Evolutionary conservation across 176 grass and related monocot species (phyloP).

Genomic region (Ensete glaucum): DNA sequence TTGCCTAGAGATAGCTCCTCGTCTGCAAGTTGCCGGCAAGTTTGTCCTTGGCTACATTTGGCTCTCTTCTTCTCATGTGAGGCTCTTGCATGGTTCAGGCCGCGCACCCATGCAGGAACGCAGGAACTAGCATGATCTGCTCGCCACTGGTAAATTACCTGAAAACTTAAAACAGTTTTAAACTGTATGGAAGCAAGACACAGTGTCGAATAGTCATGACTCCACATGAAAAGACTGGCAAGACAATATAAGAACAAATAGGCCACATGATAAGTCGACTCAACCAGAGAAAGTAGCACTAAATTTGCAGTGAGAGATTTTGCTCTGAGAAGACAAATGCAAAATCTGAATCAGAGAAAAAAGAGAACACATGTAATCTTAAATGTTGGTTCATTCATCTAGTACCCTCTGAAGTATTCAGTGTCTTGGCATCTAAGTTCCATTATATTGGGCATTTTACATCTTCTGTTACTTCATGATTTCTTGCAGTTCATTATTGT

Average conservation of each 20-base stretch:
- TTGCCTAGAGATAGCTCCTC: not conserved
- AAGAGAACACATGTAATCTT: not conserved
- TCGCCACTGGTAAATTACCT: not conserved
- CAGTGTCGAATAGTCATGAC: not conserved
- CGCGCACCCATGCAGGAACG: not conserved
- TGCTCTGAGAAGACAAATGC: not conserved
- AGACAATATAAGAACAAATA: not conserved
- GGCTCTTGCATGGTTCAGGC: constrained; percentile 9
- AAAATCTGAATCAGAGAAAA: not conserved
- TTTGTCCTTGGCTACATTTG: constrained; percentile 12
- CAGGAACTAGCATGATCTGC: not conserved
- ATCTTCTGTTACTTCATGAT: no score
- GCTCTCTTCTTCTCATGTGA: constrained; percentile 3
- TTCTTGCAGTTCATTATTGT: no score
- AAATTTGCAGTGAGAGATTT: not conserved
- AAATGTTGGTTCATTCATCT: not conserved
- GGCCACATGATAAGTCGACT: not conserved
- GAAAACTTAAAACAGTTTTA: not conserved
- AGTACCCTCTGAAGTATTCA: not conserved
- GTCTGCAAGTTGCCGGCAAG: constrained; percentile 1
- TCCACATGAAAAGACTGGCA: not conserved
- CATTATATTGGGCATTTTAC: not conserved
- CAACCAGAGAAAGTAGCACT: not conserved
- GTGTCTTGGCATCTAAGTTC: not conserved
- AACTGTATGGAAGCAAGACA: not conserved